Evolutionary conservation across 2,329 filamentous ascomycete species (phyloP).

Genomic region (Botrytis tulipae): DNA sequence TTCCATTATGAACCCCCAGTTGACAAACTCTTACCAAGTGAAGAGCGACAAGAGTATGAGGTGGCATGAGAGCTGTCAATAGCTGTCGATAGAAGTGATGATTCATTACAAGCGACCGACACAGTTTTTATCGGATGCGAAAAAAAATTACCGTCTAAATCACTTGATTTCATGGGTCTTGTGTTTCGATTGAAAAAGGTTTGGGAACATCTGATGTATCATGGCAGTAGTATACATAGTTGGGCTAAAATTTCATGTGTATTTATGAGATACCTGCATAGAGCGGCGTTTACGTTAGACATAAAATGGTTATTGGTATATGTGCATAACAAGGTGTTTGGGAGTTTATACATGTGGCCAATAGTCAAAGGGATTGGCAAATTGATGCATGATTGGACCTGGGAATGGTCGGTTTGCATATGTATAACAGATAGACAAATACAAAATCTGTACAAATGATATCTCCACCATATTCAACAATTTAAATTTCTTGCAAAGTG

Average conservation of each 20-base stretch:
- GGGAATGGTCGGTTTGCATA: no score
- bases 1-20: background rate
- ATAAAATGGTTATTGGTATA: constrained; percentile 16
- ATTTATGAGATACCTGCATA: constrained; percentile 17
- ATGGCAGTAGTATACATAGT: background rate
- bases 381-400: background rate
- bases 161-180: background rate
- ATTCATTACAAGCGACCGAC: background rate
- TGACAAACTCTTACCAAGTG: background rate
- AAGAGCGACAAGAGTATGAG: constrained; percentile 1
- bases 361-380: background rate
- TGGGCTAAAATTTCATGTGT: background rate
- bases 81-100: background rate
- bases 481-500: background rate
- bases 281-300: constrained; percentile 14
- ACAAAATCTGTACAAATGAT: constrained; percentile 4
- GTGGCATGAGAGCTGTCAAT: background rate
- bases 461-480: background rate
- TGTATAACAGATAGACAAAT: constrained; percentile 10
- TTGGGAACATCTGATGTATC: background rate
- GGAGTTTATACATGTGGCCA: constrained; percentile 3
- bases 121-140: background rate
- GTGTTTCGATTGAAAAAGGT: background rate
- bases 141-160: no score
- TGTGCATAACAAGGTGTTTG: constrained; percentile 15